These are phyloP conservation scores for Lodderomyces orthopsilosis DNA, from an alignment of 1,139 yeast species.

Conservation along the genomic window DNA sequence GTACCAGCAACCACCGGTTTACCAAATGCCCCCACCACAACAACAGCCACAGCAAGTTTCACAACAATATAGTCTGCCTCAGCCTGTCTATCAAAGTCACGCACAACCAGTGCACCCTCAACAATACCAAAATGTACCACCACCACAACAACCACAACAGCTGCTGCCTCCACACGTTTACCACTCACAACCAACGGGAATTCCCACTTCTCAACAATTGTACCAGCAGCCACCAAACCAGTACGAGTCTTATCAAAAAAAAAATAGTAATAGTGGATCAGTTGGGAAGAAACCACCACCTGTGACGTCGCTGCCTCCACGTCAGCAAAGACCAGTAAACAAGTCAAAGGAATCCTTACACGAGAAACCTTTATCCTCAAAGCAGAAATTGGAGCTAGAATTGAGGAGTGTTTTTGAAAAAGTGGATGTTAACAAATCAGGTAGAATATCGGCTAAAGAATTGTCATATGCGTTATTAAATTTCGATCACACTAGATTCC, in stretches of 20 bases:
- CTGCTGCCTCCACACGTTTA: constrained; percentile 13
- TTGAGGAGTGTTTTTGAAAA: constrained; percentile 53
- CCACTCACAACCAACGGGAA: constrained; percentile 3
- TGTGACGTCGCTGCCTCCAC: constrained; percentile 10
- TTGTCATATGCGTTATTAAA: constrained; percentile 61
- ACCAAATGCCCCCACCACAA: constrained; percentile 6
- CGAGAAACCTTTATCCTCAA: constrained; percentile 9
- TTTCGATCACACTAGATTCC: constrained; percentile 63
- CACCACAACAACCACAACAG: constrained; percentile 16
- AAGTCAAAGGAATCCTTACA: constrained; percentile 12
- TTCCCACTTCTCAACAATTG: constrained; percentile 13
- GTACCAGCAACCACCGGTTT: constrained; percentile 6
- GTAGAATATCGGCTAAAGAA: constrained; percentile 57
- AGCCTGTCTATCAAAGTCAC: constrained; percentile 14
- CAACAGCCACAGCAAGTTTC: constrained; percentile 13
- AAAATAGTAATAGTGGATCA: neutral
- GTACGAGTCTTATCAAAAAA: constrained; percentile 12
- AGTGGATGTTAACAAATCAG: constrained; percentile 54
- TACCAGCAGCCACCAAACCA: constrained; percentile 14
- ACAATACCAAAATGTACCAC: constrained; percentile 12
- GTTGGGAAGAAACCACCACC: constrained; percentile 12
- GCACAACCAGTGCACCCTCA: constrained; percentile 12
- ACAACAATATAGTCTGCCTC: constrained; percentile 16
- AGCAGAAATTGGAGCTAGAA: constrained; percentile 40
- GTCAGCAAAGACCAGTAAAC: constrained; percentile 10